Base-by-base conservation (phyloP, 2,329 filamentous ascomycete species). In the Fusarium sp. region DNA sequence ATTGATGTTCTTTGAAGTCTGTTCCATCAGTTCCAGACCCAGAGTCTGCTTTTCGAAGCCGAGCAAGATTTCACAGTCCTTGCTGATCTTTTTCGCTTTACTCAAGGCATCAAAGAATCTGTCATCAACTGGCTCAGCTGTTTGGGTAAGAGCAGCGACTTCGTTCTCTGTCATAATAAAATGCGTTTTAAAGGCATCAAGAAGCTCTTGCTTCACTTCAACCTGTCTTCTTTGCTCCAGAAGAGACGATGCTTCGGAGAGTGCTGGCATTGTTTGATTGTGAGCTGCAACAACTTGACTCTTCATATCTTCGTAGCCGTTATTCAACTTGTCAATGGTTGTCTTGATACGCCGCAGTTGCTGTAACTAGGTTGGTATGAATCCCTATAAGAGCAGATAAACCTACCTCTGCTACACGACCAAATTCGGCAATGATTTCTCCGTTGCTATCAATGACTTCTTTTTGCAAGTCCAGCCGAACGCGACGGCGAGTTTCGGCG, bases 371-470 rank as follows among this genome's bases (percentile, higher is more conserved):
- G 73, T 70, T 64, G 56, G 68, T 38, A 65, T 39, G 31, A 23
- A 39, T 45, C 38, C 19, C 21, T 9, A n/a, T 15, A 33, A 21
- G 50, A 25, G 32, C 35, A n/a, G 41, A n/a, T 13, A 39, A 53
- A 72, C 82, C 72, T 76, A 94, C 91, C 83, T 96, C 91, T 27
- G 93, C 92, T 63, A 99, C 92, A 51, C 88, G 84, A 32, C 93
- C 92, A 76, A 98, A 98, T 72, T 97, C 92, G 49, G 86, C 82
- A 55, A 98, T 87, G 62, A 98, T 91, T 63, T 92, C 87, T 45
- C 91, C 93, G 85, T 98, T 97, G 76, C 90, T 93, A 64, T 94
- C 87, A 53, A 98, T 93, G 33, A 97, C 91, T 72, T 98, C 93
- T 73, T 90, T 94, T 73, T 98, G 93, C 2, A 96, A 82, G 72